Base-by-base conservation (phyloP, 495 filamentous ascomycete species). In the Podospora australis region DNA sequence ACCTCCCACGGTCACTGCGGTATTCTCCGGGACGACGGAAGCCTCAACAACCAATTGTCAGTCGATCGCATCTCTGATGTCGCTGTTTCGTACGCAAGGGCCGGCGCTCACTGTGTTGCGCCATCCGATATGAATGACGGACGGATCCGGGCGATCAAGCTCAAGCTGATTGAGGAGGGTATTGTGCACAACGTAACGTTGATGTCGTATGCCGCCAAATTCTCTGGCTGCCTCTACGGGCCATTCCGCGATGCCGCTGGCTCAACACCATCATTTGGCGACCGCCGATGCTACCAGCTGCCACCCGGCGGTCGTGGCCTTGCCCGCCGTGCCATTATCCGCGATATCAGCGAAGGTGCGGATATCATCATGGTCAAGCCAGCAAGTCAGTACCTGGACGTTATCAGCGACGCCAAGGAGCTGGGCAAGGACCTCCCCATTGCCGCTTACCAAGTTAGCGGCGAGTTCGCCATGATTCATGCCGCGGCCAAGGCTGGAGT, bases 281-380 rank as follows among this genome's bases (percentile, higher is more conserved):
- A 98, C 65, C 81, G 92, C 49, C 82, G 83, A 55, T 97, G 94
- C 78, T 98, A 98, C 68, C 92, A 98, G 67, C 77, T 98, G 3
- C 92, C 92, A 1, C 88, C 90, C 0, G 88, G 87, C 39, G 92
- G 89, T 16, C 81, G 91, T 17, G 92, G 92, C n/a, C 79, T 98
- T 46, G 92, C 92, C 21, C 82, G 91, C 39, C 83, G 92, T 47
- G 94, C 94, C 13, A 97, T 98, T 48, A 68, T 79, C 30, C 78
- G 94, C 50, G 92, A 98, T 60, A 89, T 97, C 39, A 75, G 73
- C 49, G 92, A 98, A 66, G 92, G 92, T 19, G 92, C 92, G 13
- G 92, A 98, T 63, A 89, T 96, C 53, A 95, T 98, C 59, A 96
- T 98, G 94, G 92, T 98, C 34, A 98, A 98, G 70, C 92, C 92